Conservation (phyloP, 2,329 filamentous ascomycete species). For the Polytolypa hystricis region DNA sequence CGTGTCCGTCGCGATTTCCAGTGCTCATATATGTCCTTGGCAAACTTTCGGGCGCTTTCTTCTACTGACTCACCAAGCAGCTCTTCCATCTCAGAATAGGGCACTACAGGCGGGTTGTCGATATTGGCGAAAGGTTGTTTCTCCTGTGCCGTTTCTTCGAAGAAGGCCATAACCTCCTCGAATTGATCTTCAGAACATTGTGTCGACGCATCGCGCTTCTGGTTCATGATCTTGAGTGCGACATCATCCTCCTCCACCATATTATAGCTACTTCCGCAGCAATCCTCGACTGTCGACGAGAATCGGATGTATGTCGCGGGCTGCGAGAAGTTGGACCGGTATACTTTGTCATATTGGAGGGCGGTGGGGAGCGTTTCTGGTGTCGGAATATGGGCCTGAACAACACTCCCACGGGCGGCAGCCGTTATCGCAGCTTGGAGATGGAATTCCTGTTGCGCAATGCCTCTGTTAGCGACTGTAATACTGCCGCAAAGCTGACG, state of each 20-base stretch:
- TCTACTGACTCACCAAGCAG: conserved; percentile 51
- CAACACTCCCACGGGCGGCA: conserved; percentile 48
- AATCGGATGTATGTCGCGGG: conserved; percentile 93
- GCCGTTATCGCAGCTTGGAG: conserved; percentile 72
- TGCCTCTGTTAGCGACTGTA: too few relatives aligned
- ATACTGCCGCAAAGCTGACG: too few relatives aligned
- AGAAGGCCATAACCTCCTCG: conserved; percentile 88
- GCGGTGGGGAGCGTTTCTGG: conserved; percentile 52
- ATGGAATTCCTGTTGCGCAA: conserved; percentile 77
- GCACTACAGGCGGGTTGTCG: conserved; percentile 70
- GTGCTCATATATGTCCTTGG: conserved; percentile 76
- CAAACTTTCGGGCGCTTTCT: conserved; percentile 45
- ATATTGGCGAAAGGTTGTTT: conserved; percentile 83
- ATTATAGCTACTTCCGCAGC: conserved; percentile 80
- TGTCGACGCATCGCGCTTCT: conserved; percentile 52
- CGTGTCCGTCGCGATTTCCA: conserved; percentile 65
- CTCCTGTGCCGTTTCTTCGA: conserved; percentile 72
- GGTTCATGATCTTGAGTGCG: conserved; percentile 75
- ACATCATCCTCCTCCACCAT: conserved; percentile 84
- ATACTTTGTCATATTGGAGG: conserved; percentile 81
- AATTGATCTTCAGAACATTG: conserved; percentile 83
- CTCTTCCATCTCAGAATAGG: conserved; percentile 64
- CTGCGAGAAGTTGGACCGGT: conserved; percentile 66
- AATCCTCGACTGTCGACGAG: conserved; percentile 96
- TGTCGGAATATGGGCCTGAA: conserved; percentile 56